These are phyloP conservation scores for Erythrophleum ivorense DNA, from an alignment of 331 rosid species.

Conservation along the genomic window DNA sequence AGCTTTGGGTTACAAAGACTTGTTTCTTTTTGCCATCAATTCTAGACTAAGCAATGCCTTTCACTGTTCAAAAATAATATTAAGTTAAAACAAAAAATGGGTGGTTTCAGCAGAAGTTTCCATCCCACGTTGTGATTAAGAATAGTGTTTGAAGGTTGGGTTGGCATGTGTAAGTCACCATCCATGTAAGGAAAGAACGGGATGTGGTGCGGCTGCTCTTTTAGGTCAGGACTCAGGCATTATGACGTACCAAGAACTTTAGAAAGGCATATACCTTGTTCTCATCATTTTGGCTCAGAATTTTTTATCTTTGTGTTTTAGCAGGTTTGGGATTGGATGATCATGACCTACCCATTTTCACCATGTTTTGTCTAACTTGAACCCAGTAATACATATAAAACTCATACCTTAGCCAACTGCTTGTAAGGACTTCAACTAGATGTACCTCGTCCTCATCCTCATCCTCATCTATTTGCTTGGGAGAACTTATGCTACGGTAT, in stretches of 20 bases:
- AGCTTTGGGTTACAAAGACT: not conserved
- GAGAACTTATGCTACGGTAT: not conserved
- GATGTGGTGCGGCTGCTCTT: not conserved
- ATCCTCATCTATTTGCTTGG: not conserved
- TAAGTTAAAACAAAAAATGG: not conserved
- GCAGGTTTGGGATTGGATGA: not conserved
- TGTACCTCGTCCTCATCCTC: not conserved
- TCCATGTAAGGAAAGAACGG: not conserved
- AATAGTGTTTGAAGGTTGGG: slow-evolving; percentile 19
- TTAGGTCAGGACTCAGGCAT: slow-evolving; percentile 17
- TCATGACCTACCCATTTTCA: slow-evolving; percentile 7
- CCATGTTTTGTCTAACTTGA: not conserved
- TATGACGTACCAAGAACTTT: slow-evolving; percentile 18
- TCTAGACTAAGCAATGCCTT: not conserved
- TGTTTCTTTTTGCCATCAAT: not conserved
- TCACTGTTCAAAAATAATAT: slow-evolving; percentile 5
- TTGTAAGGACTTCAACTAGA: not conserved
- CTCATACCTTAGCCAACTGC: not conserved
- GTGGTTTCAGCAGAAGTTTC: slow-evolving; percentile 30
- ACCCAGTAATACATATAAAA: not conserved
- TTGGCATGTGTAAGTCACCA: slow-evolving; percentile 37
- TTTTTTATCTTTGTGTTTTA: not conserved
- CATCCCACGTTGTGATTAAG: slow-evolving; percentile 28
- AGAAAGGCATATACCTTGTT: slow-evolving; percentile 25
- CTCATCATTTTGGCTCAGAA: slow-evolving; percentile 2